Evolutionary conservation across 2,329 filamentous ascomycete species (phyloP), one percentile per base, ranked within the genome.

Genomic region (Xylariales sp.): DNA sequence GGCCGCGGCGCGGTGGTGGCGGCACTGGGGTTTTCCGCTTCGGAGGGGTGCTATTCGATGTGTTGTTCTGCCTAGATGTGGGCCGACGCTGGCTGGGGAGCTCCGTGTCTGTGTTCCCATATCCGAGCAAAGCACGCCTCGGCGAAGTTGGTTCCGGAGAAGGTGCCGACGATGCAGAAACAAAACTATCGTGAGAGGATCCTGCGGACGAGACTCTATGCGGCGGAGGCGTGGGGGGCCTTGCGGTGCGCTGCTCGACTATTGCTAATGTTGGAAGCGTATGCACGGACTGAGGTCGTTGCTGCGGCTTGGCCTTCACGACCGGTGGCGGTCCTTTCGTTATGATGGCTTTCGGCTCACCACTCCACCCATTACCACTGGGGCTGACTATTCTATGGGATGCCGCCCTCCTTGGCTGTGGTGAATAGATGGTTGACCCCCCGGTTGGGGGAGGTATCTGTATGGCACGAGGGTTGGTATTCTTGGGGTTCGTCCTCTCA

Each of bases 181-280:
- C 67, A 45, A 74, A 73, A 1, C 64, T 70, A 38, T 72, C 69
- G 43, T 69, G 52, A 4, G 69, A 71, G 5, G 65, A 68, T n/a
- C n/a, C n/a, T 5, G 47, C 52, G 4, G 65, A 65, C 25, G 51
- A 51, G 6, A 43, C 44, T 29, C 46, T 41, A 6, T 42, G 38
- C 5, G 37, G 25, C 19, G 29, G 31, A 28, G 10, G 23, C 6
- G 27, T n/a, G 4, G 33, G 20, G 10, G 24, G 17, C 20, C 31
- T 43, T n/a, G 32, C n/a, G n/a, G n/a, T n/a, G n/a, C n/a, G n/a
- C n/a, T n/a, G n/a, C n/a, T n/a, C n/a, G n/a, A n/a, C n/a, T n/a
- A n/a, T n/a, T n/a, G n/a, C n/a, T n/a, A n/a, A n/a, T n/a, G n/a
- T n/a, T 24, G 36, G 24, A 25, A 34, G 14, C 17, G 20, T 24